Conservation (phyloP, 306 rosid genomes). For the Cercis canadensis region DNA sequence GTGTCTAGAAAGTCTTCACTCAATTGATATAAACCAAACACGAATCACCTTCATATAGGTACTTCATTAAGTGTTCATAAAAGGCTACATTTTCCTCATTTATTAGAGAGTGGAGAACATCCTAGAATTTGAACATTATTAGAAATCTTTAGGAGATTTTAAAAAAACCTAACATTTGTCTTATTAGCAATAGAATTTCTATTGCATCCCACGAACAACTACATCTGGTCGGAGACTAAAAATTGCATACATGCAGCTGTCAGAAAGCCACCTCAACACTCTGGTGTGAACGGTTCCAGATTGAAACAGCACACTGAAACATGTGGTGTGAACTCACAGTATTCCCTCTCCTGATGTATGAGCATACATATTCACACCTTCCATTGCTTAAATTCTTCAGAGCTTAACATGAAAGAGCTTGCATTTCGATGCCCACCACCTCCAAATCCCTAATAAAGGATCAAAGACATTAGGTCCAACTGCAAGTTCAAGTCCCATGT, state of each 20-base stretch:
- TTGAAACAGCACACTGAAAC: slow-evolving; percentile 28
- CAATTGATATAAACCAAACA: too few relatives aligned
- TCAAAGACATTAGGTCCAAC: slow-evolving; percentile 20
- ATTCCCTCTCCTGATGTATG: slow-evolving; percentile 9
- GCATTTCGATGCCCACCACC: slow-evolving; percentile 92
- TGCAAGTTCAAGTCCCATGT: slow-evolving; percentile 7
- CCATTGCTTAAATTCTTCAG: slow-evolving; percentile 68
- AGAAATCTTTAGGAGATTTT: slow-evolving; percentile 10
- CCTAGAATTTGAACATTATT: background rate
- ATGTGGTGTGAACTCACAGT: slow-evolving; percentile 8
- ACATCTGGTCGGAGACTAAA: background rate
- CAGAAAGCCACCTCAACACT: slow-evolving; percentile 15
- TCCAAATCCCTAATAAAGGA: slow-evolving; percentile 65
- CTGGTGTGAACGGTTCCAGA: slow-evolving; percentile 28
- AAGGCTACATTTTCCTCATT: background rate
- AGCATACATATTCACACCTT: slow-evolving; percentile 44
- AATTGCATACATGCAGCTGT: slow-evolving; percentile 1
- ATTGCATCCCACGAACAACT: background rate
- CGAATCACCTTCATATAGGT: too few relatives aligned
- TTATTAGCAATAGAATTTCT: background rate
- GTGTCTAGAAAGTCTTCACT: too few relatives aligned
- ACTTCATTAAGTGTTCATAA: background rate
- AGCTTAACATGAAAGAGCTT: slow-evolving; percentile 72
- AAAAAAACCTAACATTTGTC: background rate
- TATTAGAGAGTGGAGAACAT: background rate